A percentile compares a stretch with the other conserved stretches of the same genome.
These are phyloP conservation scores for Thalassiosira hispida DNA, from an alignment of 352 stramenopile genomes.

Conservation along the genomic window DNA sequence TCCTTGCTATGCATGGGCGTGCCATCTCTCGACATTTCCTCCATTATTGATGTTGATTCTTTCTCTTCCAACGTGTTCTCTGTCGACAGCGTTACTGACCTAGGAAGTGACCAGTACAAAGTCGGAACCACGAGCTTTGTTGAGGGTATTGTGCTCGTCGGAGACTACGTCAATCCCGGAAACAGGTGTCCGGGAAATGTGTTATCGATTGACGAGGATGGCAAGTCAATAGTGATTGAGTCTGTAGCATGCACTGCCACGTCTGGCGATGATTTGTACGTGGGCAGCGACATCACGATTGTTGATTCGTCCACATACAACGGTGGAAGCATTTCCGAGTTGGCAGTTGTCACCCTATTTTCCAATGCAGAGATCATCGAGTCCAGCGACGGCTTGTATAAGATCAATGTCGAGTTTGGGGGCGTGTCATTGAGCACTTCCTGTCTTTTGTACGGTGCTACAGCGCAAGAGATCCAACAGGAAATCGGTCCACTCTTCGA, in stretches of 20 bases:
- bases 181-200: slow-evolving; percentile 52
- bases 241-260: slow-evolving; percentile 32
- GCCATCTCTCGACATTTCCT: slow-evolving; percentile 47
- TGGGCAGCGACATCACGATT: slow-evolving; percentile 52
- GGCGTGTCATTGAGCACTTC: slow-evolving; percentile 51
- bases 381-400: slow-evolving; percentile 77
- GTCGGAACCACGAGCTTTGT: slow-evolving; percentile 50
- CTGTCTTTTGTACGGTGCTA: slow-evolving; percentile 87
- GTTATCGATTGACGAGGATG: slow-evolving; percentile 50
- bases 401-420: slow-evolving; percentile 69
- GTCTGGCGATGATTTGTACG: slow-evolving; percentile 47
- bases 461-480: slow-evolving; percentile 84
- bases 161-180: slow-evolving; percentile 56
- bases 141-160: slow-evolving; percentile 54
- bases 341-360: slow-evolving; percentile 59
- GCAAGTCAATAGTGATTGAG: slow-evolving; percentile 58
- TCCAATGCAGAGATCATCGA: slow-evolving; percentile 48
- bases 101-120: slow-evolving; percentile 42
- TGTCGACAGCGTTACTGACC: slow-evolving; percentile 39
- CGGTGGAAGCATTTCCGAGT: slow-evolving; percentile 52
- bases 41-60: slow-evolving; percentile 42
- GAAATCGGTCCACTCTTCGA: slow-evolving; percentile 89
- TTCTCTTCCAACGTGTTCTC: slow-evolving; percentile 46
- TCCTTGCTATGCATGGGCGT: slow-evolving; percentile 59
- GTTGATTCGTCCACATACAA: slow-evolving; percentile 56